A percentile compares a stretch with the other conserved stretches of the same genome.
Evolutionary conservation across 2,329 filamentous ascomycete genomes (phyloP).

Genomic region (Cryphonectria japonica): DNA sequence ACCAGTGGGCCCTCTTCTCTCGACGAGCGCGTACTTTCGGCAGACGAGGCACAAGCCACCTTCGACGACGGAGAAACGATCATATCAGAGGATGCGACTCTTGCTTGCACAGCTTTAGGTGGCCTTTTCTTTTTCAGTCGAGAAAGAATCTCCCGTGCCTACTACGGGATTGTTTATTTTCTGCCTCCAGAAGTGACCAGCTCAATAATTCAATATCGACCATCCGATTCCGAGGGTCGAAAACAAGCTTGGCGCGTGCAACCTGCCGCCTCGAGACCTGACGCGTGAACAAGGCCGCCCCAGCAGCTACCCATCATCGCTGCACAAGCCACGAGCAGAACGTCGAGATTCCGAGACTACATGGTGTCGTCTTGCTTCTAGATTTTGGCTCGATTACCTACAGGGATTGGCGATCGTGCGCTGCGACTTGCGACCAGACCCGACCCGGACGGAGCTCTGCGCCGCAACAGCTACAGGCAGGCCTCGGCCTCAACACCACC

Average conservation of each 20-base stretch:
- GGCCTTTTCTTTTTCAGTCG: background rate
- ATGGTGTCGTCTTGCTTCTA: background rate
- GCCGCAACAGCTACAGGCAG: conserved; percentile 4
- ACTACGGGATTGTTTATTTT: background rate
- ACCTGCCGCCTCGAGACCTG: conserved; percentile 2
- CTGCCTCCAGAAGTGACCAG: background rate
- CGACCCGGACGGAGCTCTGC: background rate
- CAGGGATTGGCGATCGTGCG: background rate
- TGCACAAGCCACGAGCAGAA: background rate
- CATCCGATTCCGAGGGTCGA: background rate
- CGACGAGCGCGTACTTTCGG: conserved; percentile 11
- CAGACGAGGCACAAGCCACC: conserved; percentile 4
- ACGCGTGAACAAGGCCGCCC: background rate
- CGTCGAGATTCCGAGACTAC: background rate
- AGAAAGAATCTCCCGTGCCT: background rate
- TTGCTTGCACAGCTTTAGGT: background rate
- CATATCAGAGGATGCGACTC: background rate
- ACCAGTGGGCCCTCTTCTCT: background rate
- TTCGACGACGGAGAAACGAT: conserved; percentile 1
- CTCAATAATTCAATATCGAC: background rate
- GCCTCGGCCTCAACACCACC: background rate
- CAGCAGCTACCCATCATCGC: background rate
- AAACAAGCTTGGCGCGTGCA: conserved; percentile 7
- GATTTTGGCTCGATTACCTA: background rate
- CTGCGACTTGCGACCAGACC: conserved; percentile 9